Base-by-base conservation (phyloP, 176 grass and related monocot genomes). In the Phragmites australis region DNA sequence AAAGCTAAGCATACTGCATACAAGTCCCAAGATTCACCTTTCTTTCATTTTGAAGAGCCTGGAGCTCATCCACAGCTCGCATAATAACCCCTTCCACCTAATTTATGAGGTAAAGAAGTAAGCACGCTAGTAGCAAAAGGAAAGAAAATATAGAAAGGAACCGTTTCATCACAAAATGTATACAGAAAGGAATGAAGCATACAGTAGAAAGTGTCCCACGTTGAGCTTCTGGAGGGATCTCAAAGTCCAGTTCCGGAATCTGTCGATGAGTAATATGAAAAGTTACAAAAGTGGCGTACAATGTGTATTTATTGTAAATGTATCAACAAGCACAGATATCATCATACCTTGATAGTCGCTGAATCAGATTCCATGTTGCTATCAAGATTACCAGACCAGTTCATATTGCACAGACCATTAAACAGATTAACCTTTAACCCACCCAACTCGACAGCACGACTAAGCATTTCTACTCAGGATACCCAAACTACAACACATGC, bases 291-390 rank as follows among this genome's bases (percentile, higher is more conserved):
- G 23, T 13, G 30, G 21, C 8, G 1, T 10, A 57, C 12, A 8
- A 6, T 31, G 48, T 7, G 18, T 68, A 34, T 15, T 62, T 30
- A 16, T 21, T 4, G 8, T 5, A 77, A 67, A 18, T 62, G 1
- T 51, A 65, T n/a, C 7, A 43, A 19, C 1, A 83, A 62, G 27
- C 19, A 34, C 60, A 89, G 8, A 42, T 21, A 53, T 60, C 61
- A 80, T 2, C 50, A 49, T 83, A 97, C 94, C 88, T 91, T 98
- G 46, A 98, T 93, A 90, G 88, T 93, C 80, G 95, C 95, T 77
- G 90, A 98, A 82, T 98, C 95, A 81, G 95, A 98, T 83, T 98
- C 94, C 55, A 98, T 90, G n/a, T n/a, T n/a, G n/a, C n/a, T n/a
- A n/a, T n/a, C n/a, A 37, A 37, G 34, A 37, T 37, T 37, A 37